Percentiles rank a stretch among this genome's conserved stretches.
Evolutionary conservation across 306 rosid genomes (phyloP).

Genomic region (Comarum palustre): DNA sequence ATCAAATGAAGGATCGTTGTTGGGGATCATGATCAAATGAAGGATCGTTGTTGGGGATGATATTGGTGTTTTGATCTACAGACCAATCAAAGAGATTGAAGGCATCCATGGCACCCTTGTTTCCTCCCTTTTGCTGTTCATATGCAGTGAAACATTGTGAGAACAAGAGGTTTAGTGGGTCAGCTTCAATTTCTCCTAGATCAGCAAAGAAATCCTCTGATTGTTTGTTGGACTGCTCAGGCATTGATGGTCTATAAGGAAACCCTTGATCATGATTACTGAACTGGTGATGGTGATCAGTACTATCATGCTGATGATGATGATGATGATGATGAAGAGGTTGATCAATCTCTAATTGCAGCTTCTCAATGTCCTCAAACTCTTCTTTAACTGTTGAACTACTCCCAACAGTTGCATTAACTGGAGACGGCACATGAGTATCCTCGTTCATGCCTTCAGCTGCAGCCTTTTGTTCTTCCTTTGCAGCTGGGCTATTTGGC

Average conservation of each 20-base stretch:
- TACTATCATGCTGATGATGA: conserved; percentile 9
- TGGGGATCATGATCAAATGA: conserved; percentile 22
- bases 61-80: conserved; percentile 24
- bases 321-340: conserved; percentile 35
- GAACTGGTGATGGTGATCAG: conserved; percentile 39
- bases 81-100: conserved; percentile 69
- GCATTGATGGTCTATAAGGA: conserved; percentile 46
- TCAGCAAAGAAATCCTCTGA: conserved; percentile 70
- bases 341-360: conserved; percentile 33
- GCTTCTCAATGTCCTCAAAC: conserved; percentile 44
- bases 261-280: conserved; percentile 27
- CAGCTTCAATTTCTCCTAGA: conserved; percentile 64
- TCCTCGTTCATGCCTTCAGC: conserved; percentile 18
- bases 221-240: conserved; percentile 10
- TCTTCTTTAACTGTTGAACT: conserved; percentile 48
- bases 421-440: conserved; percentile 28
- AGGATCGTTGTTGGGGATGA: conserved; percentile 10
- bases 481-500: conserved; percentile 30
- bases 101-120: conserved; percentile 46
- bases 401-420: conserved; percentile 17
- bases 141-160: conserved; percentile 43
- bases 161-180: conserved; percentile 59
- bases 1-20: conserved; percentile 2
- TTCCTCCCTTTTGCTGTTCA: conserved; percentile 32
- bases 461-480: conserved; percentile 39